Base-by-base conservation (phyloP, 352 stramenopile species). In the Pythium monospermum region DNA sequence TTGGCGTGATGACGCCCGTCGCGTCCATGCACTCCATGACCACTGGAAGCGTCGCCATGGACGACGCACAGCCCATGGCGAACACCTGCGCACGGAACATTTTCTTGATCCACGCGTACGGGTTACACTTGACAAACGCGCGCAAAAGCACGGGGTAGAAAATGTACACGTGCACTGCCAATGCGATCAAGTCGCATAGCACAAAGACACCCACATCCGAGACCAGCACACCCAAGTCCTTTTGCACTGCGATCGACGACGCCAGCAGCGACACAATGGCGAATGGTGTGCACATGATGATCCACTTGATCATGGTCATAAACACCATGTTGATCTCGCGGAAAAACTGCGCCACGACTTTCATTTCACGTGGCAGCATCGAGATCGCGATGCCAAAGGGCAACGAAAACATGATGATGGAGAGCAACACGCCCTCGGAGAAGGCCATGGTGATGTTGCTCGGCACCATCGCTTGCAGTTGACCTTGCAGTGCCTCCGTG, bases 281-380 rank as follows among this genome's bases (percentile, higher is more conserved):
- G 19, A 78, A n/a, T 1, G 69, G 73, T 23, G 59, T 81, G 43
- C 61, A 79, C 21, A 57, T 32, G 41, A 84, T 71, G 22, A 82
- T 46, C 49, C 55, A 63, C 38, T 61, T 35, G 46, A 77, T 59
- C 45, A 81, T 70, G 21, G 8, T 27, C 54, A 77, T 70, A 45
- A 80, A 61, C 6, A 71, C 60, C 12, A n/a, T 44, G 57, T 70
- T 68, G 43, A 71, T 52, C 36, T 72, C 57, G 13, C 58, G 49
- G 26, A 71, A 59, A n/a, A 74, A 53, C 33, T 52, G 49, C 21
- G 32, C 36, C 6, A 73, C 39, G 31, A 56, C 21, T 18, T 36
- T 61, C 48, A 57, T 45, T 41, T 56, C 33, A 7, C 38, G 37
- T 3, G 27, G 54, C 38, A 63, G 36, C 11, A 59, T 31, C 27